Evolutionary conservation across 768 basidiomycete genomes (phyloP), one percentile per base, ranked within the genome.

Genomic region (Leccinum sublutescens): DNA sequence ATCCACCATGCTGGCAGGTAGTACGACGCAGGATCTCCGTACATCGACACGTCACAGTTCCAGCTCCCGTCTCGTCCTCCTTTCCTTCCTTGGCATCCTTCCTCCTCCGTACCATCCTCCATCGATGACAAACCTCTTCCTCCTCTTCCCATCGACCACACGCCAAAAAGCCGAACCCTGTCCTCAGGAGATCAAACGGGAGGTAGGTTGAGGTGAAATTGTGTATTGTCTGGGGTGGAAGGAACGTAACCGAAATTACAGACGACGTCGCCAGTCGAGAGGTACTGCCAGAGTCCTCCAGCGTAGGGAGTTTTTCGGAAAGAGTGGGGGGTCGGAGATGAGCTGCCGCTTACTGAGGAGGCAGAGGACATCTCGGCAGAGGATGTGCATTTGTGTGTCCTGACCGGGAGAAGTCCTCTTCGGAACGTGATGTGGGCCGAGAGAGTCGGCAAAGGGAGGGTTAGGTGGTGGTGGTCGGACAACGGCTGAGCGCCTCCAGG

Each of bases 1-100:
- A 99, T 43, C 97, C 96, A 52, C 97, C 97, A 73, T 98, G 96
- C 67, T 95, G 91, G 73, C 91, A 94, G 2, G 75, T 94, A 95
- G 77, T 97, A 97, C 2, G 92, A 92, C 36, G 82, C 77, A 6
- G 93, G 81, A 67, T 92, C 89, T 64, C 91, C 90, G 9, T 95
- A 96, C 88, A 98, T 97, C 67, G 98, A 81, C 66, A 99, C 76
- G 77, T 98, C 97, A 65, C 93, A 95, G 72, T 91, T 95, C 80
- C 77, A 34, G 77, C 78, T 21, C 81, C 82, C 10, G 75, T 76
- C 38, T 76, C 80, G 9, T 79, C 76, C 5, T 71, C 76, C 59
- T 31, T 31, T 31, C 29, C 29, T 75, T 68, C 23, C 75, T 76
- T 6, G 85, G 82, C 64, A 90, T 85, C 75, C 84, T 89, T 27